These are phyloP conservation scores for Ajuga reptans DNA, from an alignment of 305 asterid species.

Conservation along the genomic window DNA sequence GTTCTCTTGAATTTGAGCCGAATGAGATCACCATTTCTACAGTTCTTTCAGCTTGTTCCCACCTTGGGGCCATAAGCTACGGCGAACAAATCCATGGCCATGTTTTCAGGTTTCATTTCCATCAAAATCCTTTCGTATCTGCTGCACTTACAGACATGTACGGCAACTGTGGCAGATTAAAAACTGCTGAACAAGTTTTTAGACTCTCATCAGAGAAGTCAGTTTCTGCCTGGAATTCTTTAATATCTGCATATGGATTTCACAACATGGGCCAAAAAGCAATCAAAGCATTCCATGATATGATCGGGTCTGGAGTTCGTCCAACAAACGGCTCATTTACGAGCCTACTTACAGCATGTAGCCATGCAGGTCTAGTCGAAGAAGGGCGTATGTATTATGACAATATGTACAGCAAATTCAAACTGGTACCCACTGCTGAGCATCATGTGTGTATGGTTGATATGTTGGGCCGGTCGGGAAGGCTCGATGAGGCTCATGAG, in stretches of 20 bases:
- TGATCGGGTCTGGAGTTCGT: slow-evolving; percentile 34
- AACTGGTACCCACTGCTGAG: slow-evolving; percentile 34
- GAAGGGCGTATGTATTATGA: slow-evolving; percentile 43
- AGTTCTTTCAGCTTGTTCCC: slow-evolving; percentile 57
- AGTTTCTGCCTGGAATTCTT: slow-evolving; percentile 51
- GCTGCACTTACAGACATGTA: slow-evolving; percentile 61
- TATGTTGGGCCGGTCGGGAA: slow-evolving; percentile 56
- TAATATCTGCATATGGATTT: slow-evolving; percentile 57
- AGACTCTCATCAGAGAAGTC: slow-evolving; percentile 31
- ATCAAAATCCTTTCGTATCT: slow-evolving; percentile 37
- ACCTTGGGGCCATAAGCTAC: slow-evolving; percentile 40
- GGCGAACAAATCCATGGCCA: slow-evolving; percentile 65
- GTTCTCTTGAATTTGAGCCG: slow-evolving; percentile 50
- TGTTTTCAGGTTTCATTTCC: slow-evolving; percentile 32
- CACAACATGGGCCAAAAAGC: slow-evolving; percentile 45
- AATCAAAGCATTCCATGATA: slow-evolving; percentile 33
- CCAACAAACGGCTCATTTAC: slow-evolving; percentile 56
- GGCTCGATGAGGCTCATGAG: slow-evolving; percentile 39
- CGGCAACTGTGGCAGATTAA: slow-evolving; percentile 59
- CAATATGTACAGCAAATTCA: slow-evolving; percentile 29
- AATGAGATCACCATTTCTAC: slow-evolving; percentile 55
- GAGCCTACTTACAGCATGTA: slow-evolving; percentile 61
- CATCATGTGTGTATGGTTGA: slow-evolving; percentile 57
- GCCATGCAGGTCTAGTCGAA: slow-evolving; percentile 56
- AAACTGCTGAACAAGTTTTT: slow-evolving; percentile 41